Conservation (phyloP, 371 early-diverging fungal species). For the Lichtheimia ornata region DNA sequence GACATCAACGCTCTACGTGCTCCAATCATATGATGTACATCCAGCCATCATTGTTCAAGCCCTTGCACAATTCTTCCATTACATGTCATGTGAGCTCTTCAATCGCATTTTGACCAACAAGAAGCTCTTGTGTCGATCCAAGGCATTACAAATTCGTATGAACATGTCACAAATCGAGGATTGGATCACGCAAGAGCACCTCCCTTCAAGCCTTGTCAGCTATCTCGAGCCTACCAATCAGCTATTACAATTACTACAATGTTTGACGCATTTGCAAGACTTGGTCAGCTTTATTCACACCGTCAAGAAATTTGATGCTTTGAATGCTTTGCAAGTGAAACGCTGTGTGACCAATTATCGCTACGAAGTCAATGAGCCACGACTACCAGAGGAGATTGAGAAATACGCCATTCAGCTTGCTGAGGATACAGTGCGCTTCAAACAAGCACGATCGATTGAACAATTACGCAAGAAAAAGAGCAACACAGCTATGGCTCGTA, state of each 20-base stretch:
- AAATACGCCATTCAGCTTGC: slow-evolving; percentile 69
- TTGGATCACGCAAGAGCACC: slow-evolving; percentile 70
- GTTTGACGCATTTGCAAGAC: slow-evolving; percentile 65
- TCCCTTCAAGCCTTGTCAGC: slow-evolving; percentile 43
- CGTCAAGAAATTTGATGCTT: slow-evolving; percentile 56
- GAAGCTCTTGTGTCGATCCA: slow-evolving; percentile 73
- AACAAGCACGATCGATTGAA: slow-evolving; percentile 36
- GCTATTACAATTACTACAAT: slow-evolving; percentile 78
- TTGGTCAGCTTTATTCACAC: slow-evolving; percentile 74
- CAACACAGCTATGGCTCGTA: slow-evolving; percentile 9
- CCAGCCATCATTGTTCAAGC: slow-evolving; percentile 69
- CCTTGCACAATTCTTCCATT: slow-evolving; percentile 73
- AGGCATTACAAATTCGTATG: slow-evolving; percentile 80
- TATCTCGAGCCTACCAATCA: slow-evolving; percentile 71
- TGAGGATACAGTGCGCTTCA: slow-evolving; percentile 58
- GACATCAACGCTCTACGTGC: slow-evolving; percentile 54
- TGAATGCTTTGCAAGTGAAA: slow-evolving; percentile 73
- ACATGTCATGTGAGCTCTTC: slow-evolving; percentile 73
- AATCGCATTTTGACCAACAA: slow-evolving; percentile 78
- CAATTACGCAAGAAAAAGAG: not conserved
- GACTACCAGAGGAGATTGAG: slow-evolving; percentile 67
- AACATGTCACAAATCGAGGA: slow-evolving; percentile 81
- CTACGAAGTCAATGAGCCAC: slow-evolving; percentile 80
- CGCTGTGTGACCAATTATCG: slow-evolving; percentile 73
- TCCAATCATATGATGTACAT: slow-evolving; percentile 64